Evolutionary conservation across 768 basidiomycete genomes (phyloP).

Genomic region (Pleurotus pulmonarius): DNA sequence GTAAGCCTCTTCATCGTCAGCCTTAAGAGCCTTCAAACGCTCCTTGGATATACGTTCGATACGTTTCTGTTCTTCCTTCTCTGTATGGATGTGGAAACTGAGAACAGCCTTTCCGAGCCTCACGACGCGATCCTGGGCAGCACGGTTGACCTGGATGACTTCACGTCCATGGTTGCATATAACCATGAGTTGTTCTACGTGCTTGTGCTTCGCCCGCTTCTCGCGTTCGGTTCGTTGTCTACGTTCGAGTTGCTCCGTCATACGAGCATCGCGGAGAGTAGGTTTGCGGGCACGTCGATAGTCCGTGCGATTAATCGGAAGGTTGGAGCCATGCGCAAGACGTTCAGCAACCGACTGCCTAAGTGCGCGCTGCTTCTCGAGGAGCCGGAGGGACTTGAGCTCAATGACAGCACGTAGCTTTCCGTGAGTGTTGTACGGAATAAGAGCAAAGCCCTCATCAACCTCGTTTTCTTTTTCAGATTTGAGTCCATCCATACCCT

Average conservation of each 20-base stretch:
- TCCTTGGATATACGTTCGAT: slow-evolving; percentile 96
- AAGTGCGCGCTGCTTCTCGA: slow-evolving; percentile 88
- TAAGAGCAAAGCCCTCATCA: slow-evolving; percentile 27
- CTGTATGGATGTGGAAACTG: slow-evolving; percentile 83
- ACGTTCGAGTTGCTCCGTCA: slow-evolving; percentile 86
- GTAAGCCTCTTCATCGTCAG: slow-evolving; percentile 99
- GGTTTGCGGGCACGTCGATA: slow-evolving; percentile 88
- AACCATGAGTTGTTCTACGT: slow-evolving; percentile 86
- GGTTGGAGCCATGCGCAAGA: slow-evolving; percentile 80
- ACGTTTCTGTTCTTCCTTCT: slow-evolving; percentile 97
- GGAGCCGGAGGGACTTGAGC: slow-evolving; percentile 81
- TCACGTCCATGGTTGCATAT: slow-evolving; percentile 84
- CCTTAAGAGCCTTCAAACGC: slow-evolving; percentile 95
- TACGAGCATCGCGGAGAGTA: slow-evolving; percentile 82
- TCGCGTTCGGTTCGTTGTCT: slow-evolving; percentile 92
- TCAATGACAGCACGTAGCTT: slow-evolving; percentile 91
- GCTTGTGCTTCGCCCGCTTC: slow-evolving; percentile 92
- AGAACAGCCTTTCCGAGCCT: slow-evolving; percentile 80
- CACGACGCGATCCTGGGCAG: slow-evolving; percentile 59
- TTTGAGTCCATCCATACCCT: slow-evolving; percentile 36
- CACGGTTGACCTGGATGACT: slow-evolving; percentile 61
- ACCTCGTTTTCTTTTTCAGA: slow-evolving; percentile 41
- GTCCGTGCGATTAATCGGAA: slow-evolving; percentile 88
- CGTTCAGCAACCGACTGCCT: slow-evolving; percentile 84
- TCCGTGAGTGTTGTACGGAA: slow-evolving; percentile 66